Evolutionary conservation across 148 eudicot genomes (phyloP), one percentile per base, ranked within the genome.

Genomic region (Amaranthus hypochondriacus): DNA sequence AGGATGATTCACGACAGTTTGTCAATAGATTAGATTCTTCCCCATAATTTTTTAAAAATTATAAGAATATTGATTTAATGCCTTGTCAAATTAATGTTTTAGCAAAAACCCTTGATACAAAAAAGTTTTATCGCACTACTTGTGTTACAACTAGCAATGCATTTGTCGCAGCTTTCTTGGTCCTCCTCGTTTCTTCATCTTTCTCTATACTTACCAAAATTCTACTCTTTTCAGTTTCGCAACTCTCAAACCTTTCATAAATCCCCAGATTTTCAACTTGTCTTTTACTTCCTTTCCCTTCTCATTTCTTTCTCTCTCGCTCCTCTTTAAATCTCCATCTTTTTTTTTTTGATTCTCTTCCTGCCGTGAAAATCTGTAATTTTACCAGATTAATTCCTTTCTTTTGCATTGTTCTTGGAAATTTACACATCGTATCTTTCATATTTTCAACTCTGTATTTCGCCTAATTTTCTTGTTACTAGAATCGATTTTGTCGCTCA

Each of bases 161-260:
- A 28, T 28, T 28, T 28, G 39, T 28, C 39, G 39, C 39, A 28
- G 39, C 39, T 28, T 28, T 28, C 39, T 28, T 28, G 39, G 39
- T 58, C 18, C 62, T 48, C n/a, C 72, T 52, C 72, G 39, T 14
- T 69, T 69, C 58, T 68, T 58, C 72, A 69, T 11, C 72, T 13
- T 21, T 11, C 72, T 69, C 59, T 28, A 28, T 28, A 28, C 2
- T 28, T 28, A 28, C 39, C 39, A 28, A 28, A 28, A 28, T 28
- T 28, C 39, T 21, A 56, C 72, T 69, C 59, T 69, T 11, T 48
- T 56, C 59, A 69, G 48, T 53, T 46, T 28, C 56, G 48, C 71
- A 51, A 46, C 72, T 53, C 72, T 39, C 11, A 9, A 69, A 56
- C 59, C 9, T 58, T 58, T 9, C 28, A 28, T 28, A 15, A 58